These are phyloP conservation scores for Citrus glauca DNA, from an alignment of 345 rosid genomes.

Conservation along the genomic window DNA sequence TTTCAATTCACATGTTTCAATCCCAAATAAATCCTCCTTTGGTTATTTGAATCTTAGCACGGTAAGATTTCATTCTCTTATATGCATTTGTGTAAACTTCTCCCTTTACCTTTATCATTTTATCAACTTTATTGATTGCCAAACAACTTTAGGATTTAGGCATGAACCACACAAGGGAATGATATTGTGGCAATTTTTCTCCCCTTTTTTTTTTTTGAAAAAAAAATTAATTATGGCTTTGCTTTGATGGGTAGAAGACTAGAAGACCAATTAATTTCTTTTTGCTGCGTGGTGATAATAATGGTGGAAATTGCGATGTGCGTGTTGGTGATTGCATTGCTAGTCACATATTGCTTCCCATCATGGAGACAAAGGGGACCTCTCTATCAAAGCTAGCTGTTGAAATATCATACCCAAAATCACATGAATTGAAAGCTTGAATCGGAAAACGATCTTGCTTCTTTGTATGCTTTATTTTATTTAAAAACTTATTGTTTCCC, in stretches of 20 bases:
- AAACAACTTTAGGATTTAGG: constrained; percentile 18
- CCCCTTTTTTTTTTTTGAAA: neutral
- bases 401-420: constrained; percentile 27
- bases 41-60: neutral
- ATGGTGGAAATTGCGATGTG: constrained; percentile 24
- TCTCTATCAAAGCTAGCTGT: constrained; percentile 31
- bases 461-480: neutral
- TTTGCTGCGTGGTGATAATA: constrained; percentile 19
- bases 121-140: constrained; percentile 11
- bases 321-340: constrained; percentile 41
- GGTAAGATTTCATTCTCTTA: constrained; percentile 1
- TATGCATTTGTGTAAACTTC: neutral
- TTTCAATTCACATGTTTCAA: neutral
- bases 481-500: neutral
- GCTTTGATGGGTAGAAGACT: constrained; percentile 25
- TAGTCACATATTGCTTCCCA: constrained; percentile 42
- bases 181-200: neutral
- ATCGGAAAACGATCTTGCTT: constrained; percentile 18
- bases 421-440: constrained; percentile 28
- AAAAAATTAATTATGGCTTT: neutral
- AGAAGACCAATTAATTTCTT: constrained; percentile 14
- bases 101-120: neutral
- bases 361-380: constrained; percentile 39
- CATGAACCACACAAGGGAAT: constrained; percentile 9
- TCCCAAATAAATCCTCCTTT: neutral